Evolutionary conservation across 1,284 basidiomycete genomes (phyloP), one percentile per base, ranked within the genome.

Genomic region (Ustilago shanxiensis): DNA sequence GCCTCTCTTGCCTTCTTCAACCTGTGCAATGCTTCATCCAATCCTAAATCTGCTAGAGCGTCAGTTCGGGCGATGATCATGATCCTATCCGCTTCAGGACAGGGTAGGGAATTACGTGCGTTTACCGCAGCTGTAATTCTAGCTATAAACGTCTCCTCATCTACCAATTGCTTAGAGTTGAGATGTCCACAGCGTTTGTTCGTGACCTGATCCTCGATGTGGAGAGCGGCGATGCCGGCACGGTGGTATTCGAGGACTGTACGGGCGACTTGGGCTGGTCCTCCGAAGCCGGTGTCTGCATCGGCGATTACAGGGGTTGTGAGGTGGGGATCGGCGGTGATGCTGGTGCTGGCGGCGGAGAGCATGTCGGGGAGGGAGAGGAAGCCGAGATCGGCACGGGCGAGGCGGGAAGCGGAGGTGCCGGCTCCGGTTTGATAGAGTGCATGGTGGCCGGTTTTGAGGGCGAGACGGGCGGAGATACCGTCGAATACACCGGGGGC

Each of bases 121-220:
- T 66, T 44, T 1, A 61, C 91, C 0, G 93, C 93, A 5, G 93
- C 92, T 35, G 91, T 90, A 80, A 93, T 92, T 39, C 93, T 90
- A 9, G 90, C 90, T 37, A 93, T 61, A 75, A 93, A 93, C 80
- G 92, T 92, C 77, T 92, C 91, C 11, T 90, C 89, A 1, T 91
- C 91, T 50, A 93, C 93, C 79, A 93, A 89, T 68, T 92, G 91
- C 85, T 93, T 93, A 56, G 93, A 92, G 83, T 92, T 89, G 41
- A 93, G 87, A 83, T 93, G 92, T 1, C 92, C 93, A 79, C 93
- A 93, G 62, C 92, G 90, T 86, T 93, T 93, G 7, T 91, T 57
- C 28, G 67, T 93, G 90, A 93, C 92, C 86, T 93, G 93, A 83
- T 93, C 93, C 84, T 93, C 93, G 52, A 93, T 93, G 85, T 93